Evolutionary conservation across 1,284 basidiomycete species (phyloP).

Genomic region (Amylostereum chailletii): DNA sequence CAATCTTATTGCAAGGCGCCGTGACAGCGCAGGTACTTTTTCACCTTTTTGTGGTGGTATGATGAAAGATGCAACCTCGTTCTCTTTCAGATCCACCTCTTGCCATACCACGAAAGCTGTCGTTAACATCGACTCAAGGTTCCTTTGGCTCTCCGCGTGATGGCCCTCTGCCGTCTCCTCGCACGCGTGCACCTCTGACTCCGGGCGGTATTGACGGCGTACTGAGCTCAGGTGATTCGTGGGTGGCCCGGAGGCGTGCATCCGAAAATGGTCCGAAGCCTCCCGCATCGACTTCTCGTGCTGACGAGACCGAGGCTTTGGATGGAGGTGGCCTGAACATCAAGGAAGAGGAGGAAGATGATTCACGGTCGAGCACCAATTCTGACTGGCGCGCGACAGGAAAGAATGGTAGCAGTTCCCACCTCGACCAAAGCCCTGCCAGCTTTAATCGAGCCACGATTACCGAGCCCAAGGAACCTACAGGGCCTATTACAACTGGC

Average conservation of each 20-base stretch:
- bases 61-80: not conserved
- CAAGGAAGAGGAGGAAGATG: not conserved
- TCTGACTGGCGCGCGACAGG: not conserved
- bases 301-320: slow-evolving; percentile 32
- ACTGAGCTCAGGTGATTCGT: slow-evolving; percentile 54
- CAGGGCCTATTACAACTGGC: not conserved
- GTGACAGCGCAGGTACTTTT: slow-evolving; percentile 55
- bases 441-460: not conserved
- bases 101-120: slow-evolving; percentile 55
- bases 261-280: slow-evolving; percentile 41
- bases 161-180: slow-evolving; percentile 50
- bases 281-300: slow-evolving; percentile 26
- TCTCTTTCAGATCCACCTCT: slow-evolving; percentile 1
- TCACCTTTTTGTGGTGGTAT: slow-evolving; percentile 4
- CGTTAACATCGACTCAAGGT: slow-evolving; percentile 53
- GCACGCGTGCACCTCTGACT: slow-evolving; percentile 48
- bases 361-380: not conserved
- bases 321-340: not conserved
- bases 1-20: slow-evolving; percentile 46
- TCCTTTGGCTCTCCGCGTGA: slow-evolving; percentile 51
- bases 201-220: slow-evolving; percentile 64
- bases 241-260: slow-evolving; percentile 51
- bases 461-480: not conserved
- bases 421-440: not conserved
- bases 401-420: not conserved